Evolutionary conservation across 2,329 filamentous ascomycete species (phyloP).

Genomic region (Achaetomium macrosporum): DNA sequence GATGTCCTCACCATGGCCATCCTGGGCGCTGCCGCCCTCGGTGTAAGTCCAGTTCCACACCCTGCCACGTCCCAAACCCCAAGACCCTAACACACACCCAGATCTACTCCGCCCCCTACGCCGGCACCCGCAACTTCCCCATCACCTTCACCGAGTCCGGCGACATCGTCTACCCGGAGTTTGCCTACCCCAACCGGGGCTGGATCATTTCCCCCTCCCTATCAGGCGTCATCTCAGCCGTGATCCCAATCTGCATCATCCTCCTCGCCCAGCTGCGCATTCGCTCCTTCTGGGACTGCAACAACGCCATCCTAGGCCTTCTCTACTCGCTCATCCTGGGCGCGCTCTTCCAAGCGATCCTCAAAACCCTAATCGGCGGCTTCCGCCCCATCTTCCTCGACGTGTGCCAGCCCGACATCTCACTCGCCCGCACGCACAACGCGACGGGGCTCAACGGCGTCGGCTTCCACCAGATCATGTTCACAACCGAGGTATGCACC

Average conservation of each 20-base stretch:
- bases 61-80: background rate
- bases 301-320: constrained; percentile 65
- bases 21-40: constrained; percentile 41
- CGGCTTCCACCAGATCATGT: constrained; percentile 58
- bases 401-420: constrained; percentile 55
- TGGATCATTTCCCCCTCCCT: constrained; percentile 57
- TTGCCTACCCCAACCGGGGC: constrained; percentile 58
- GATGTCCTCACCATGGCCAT: constrained; percentile 55
- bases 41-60: constrained; percentile 22
- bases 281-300: constrained; percentile 62
- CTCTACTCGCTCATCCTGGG: constrained; percentile 64
- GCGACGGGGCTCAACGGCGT: constrained; percentile 36
- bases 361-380: constrained; percentile 71
- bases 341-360: constrained; percentile 70
- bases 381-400: constrained; percentile 66
- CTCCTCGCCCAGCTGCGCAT: constrained; percentile 62
- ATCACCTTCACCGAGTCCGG: constrained; percentile 48
- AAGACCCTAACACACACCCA: constrained; percentile 28
- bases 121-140: constrained; percentile 54
- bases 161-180: constrained; percentile 57
- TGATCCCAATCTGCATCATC: constrained; percentile 60
- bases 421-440: constrained; percentile 34
- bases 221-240: constrained; percentile 49
- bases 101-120: constrained; percentile 50
- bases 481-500: constrained; percentile 57